Evolutionary conservation across 495 filamentous ascomycete genomes (phyloP).

Genomic region (Penicillium verhagenii): DNA sequence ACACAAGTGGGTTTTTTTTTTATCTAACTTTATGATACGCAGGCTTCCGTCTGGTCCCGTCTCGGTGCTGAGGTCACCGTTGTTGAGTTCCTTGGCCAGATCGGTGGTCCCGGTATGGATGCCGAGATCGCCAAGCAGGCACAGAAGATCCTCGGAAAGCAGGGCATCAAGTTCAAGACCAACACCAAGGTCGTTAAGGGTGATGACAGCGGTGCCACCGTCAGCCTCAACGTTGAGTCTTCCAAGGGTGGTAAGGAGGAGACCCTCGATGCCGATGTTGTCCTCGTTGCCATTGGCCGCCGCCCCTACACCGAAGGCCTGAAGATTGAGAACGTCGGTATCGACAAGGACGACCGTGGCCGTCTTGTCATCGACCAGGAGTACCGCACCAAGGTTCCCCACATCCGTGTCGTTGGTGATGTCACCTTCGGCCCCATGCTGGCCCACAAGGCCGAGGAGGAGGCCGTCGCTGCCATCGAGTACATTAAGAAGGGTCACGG

Average conservation of each 20-base stretch:
- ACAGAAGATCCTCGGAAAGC: constrained; percentile 92
- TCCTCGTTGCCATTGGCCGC: constrained; percentile 95
- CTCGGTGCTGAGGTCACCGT: constrained; percentile 93
- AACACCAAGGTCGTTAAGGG: constrained; percentile 90
- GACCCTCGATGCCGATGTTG: constrained; percentile 89
- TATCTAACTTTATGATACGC: constrained; percentile 8
- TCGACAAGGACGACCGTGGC: constrained; percentile 92
- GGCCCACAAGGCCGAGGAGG: constrained; percentile 99
- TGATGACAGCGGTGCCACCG: constrained; percentile 69
- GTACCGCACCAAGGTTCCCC: constrained; percentile 94
- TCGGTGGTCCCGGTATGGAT: constrained; percentile 98
- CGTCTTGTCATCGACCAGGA: constrained; percentile 96
- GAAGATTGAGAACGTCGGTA: constrained; percentile 87
- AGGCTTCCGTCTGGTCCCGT: constrained; percentile 94
- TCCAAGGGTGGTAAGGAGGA: constrained; percentile 96
- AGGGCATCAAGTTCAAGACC: constrained; percentile 98
- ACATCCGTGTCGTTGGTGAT: constrained; percentile 96
- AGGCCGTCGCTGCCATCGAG: constrained; percentile 89
- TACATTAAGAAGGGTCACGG: constrained; percentile 97
- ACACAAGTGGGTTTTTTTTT: too few relatives aligned
- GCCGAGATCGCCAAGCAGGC: constrained; percentile 85
- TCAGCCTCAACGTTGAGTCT: constrained; percentile 83
- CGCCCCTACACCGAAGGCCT: constrained; percentile 91
- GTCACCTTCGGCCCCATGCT: constrained; percentile 98
- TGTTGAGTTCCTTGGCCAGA: constrained; percentile 93